Base-by-base conservation (phyloP, 176 grass and related monocot species). In the Zoysia japonica region DNA sequence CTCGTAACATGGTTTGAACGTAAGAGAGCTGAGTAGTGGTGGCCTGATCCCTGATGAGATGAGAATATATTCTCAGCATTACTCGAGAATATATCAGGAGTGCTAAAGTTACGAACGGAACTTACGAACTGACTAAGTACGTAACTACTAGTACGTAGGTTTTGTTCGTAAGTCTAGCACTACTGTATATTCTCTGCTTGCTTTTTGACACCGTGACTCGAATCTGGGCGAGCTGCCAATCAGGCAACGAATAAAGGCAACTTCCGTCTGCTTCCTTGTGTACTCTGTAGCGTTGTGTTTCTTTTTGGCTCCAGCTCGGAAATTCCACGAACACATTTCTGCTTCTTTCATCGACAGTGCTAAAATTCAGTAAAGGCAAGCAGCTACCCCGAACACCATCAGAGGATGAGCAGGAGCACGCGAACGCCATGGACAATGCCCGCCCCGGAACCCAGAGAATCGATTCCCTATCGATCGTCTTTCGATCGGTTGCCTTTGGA, bases 261-360 rank as follows among this genome's bases (percentile, higher is more conserved):
- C 82, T 85, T 88, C 87, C 87, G 87, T 88, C 77, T 69, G 77
- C 17, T 88, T 85, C 82, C 60, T 85, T 61, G 40, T 61, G 28
- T 28, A 52, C 13, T 1, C 52, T 41, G 55, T 39, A 17, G 3
- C 56, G 28, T 28, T 28, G 28, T 28, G 28, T 28, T 28, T 28
- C 28, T 28, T 28, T 28, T 28, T 28, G 0, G 28, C 28, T 28
- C 28, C 28, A 28, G 28, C 28, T 28, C 28, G 28, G 28, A 28
- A 28, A 28, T 47, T 6, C 1, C 14, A 62, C 46, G 5, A 61
- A 12, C 2, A 6, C 56, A 36, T 3, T 37, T 17, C 15, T 11
- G 55, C 9, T 3, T 59, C 55, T 59, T 19, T 59, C 16, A 6
- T 45, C 44, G 1, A 47, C 6, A 5, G 2, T 47, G 8, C 45